These are phyloP conservation scores for Phytophthora agathidicida DNA, from an alignment of 352 stramenopile genomes.

Conservation along the genomic window DNA sequence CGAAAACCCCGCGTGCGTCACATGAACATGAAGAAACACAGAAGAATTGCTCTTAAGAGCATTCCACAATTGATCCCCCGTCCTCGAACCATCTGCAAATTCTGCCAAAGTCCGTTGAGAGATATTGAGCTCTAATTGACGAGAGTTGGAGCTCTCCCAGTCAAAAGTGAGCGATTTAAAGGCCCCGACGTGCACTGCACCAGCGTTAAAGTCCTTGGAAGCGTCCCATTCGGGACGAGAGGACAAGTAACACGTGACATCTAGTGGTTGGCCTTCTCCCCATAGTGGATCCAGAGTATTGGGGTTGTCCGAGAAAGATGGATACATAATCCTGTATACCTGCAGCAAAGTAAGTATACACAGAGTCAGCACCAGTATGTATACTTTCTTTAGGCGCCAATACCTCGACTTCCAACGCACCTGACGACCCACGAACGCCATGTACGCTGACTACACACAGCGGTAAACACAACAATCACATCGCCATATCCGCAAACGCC, in stretches of 20 bases:
- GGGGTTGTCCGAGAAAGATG: conserved; percentile 49
- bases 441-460: conserved; percentile 54
- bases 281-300: conserved; percentile 71
- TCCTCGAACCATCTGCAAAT: conserved; percentile 11
- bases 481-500: not conserved
- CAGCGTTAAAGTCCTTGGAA: conserved; percentile 43
- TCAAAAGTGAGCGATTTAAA: conserved; percentile 71
- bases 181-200: conserved; percentile 47
- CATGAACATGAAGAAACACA: conserved; percentile 76
- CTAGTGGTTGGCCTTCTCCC: conserved; percentile 60
- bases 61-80: conserved; percentile 37
- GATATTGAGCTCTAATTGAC: conserved; percentile 58
- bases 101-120: conserved; percentile 32
- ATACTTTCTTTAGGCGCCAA: conserved; percentile 1
- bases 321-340: conserved; percentile 81
- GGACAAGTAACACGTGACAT: conserved; percentile 70
- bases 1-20: conserved; percentile 60
- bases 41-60: conserved; percentile 56
- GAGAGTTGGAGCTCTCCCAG: conserved; percentile 63
- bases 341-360: conserved; percentile 26
- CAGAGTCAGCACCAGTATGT: not conserved
- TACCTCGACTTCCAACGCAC: conserved; percentile 24
- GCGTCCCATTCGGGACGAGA: conserved; percentile 46
- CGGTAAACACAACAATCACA: not conserved
- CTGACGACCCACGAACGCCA: conserved; percentile 58